phyloP scores from a whole-genome alignment of 2,329 filamentous ascomycete species.

The Teratosphaeriaceae sp. region DNA sequence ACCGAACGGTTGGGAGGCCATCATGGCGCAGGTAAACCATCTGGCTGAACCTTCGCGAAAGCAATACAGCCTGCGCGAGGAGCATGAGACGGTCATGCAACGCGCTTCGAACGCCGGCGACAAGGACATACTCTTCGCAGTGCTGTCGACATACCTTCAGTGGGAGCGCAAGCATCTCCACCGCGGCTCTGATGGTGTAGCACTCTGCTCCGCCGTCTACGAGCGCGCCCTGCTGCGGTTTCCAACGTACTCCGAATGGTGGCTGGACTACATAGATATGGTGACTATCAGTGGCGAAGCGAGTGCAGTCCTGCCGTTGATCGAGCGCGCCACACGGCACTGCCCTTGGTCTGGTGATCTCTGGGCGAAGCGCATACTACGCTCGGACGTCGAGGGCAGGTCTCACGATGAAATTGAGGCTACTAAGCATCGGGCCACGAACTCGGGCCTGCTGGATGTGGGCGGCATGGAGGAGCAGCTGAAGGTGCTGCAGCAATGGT shows the following conservation, averaged over 20 bases:
- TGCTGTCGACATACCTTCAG: slow-evolving; percentile 64
- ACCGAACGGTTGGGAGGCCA: slow-evolving; percentile 61
- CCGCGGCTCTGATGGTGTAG: slow-evolving; percentile 40
- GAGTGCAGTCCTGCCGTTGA: slow-evolving; percentile 54
- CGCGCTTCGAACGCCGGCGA: slow-evolving; percentile 53
- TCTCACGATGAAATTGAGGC: slow-evolving; percentile 75
- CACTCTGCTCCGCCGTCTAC: slow-evolving; percentile 59
- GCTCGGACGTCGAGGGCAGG: slow-evolving; percentile 69
- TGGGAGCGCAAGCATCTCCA: slow-evolving; percentile 64
- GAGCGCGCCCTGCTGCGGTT: slow-evolving; percentile 71
- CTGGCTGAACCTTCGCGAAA: slow-evolving; percentile 58
- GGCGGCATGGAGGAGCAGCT: slow-evolving; percentile 82
- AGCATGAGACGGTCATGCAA: slow-evolving; percentile 60
- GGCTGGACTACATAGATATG: slow-evolving; percentile 79
- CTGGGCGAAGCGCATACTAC: slow-evolving; percentile 84
- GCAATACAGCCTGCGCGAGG: slow-evolving; percentile 51
- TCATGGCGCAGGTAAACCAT: slow-evolving; percentile 63
- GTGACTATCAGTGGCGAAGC: slow-evolving; percentile 40
- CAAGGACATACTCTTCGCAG: slow-evolving; percentile 47
- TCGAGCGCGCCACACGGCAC: slow-evolving; percentile 78
- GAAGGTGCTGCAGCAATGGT: slow-evolving; percentile 91
- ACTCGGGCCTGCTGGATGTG: slow-evolving; percentile 74
- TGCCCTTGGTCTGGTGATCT: slow-evolving; percentile 88
- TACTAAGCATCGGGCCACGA: slow-evolving; percentile 89
- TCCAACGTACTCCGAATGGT: slow-evolving; percentile 65